Evolutionary conservation across 2,329 filamentous ascomycete species (phyloP).

Genomic region (Penicillium sp.): DNA sequence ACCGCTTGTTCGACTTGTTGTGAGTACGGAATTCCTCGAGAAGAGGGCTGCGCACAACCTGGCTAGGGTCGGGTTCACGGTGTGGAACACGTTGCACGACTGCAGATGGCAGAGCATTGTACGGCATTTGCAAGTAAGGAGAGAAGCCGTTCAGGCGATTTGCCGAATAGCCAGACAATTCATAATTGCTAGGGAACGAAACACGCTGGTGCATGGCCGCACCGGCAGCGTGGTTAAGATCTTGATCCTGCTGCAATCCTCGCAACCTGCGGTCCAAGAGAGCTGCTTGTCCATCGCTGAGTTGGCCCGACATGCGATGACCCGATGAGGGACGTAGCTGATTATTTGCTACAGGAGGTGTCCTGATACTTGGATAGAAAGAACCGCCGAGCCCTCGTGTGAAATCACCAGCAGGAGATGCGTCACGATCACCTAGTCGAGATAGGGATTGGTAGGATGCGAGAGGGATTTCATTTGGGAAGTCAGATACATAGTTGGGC

Average conservation of each 20-base stretch:
- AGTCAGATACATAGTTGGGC: conserved; percentile 24
- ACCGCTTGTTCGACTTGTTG: conserved; percentile 68
- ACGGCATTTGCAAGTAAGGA: conserved; percentile 33
- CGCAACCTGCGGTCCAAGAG: conserved; percentile 49
- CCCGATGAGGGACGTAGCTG: conserved; percentile 44
- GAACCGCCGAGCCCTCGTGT: conserved; percentile 40
- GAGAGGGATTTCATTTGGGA: conserved; percentile 27
- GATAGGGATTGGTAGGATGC: conserved; percentile 34
- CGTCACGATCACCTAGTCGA: conserved; percentile 42
- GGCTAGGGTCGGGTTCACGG: conserved; percentile 57
- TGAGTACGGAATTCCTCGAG: conserved; percentile 76
- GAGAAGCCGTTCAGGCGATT: conserved; percentile 32
- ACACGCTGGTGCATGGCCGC: conserved; percentile 28
- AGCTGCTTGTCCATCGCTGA: conserved; percentile 40
- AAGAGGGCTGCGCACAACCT: conserved; percentile 64
- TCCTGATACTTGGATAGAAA: conserved; percentile 45
- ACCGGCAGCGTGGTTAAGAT: conserved; percentile 24
- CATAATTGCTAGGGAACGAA: conserved; percentile 30
- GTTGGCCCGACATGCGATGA: conserved; percentile 33
- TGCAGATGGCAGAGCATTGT: conserved; percentile 27
- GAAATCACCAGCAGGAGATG: conserved; percentile 45
- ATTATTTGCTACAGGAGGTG: conserved; percentile 32
- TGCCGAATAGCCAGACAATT: conserved; percentile 29
- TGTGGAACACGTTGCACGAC: conserved; percentile 41
- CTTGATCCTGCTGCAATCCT: conserved; percentile 43